Percentiles rank a stretch among this genome's conserved stretches.
Evolutionary conservation across 2,329 filamentous ascomycete species (phyloP).

Genomic region (Diaporthe australafricana): DNA sequence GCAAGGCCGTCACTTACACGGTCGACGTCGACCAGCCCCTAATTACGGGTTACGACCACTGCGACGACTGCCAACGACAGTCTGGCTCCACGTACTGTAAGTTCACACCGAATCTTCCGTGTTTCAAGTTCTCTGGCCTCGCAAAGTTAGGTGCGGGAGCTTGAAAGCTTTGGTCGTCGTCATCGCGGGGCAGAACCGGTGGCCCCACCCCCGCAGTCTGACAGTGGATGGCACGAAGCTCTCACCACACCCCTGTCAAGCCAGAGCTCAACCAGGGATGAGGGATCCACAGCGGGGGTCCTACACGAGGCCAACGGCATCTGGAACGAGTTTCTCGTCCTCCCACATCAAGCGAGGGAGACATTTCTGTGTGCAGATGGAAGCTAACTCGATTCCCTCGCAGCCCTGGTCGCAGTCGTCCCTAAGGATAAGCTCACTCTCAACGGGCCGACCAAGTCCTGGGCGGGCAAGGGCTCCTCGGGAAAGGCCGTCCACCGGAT

Average conservation of each 20-base stretch:
- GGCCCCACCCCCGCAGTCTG: slow-evolving; percentile 34
- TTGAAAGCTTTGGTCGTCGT: slow-evolving; percentile 24
- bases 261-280: not conserved
- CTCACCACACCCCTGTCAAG: slow-evolving; percentile 10
- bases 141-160: not conserved
- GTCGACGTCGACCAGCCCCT: slow-evolving; percentile 63
- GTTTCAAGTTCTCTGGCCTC: not conserved
- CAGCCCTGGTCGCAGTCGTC: slow-evolving; percentile 74
- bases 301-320: not conserved
- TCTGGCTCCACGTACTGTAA: slow-evolving; percentile 75
- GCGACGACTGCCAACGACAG: slow-evolving; percentile 79
- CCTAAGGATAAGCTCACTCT: slow-evolving; percentile 74
- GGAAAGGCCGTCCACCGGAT: slow-evolving; percentile 74
- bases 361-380: not conserved
- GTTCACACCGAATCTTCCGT: slow-evolving; percentile 40
- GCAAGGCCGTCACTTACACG: slow-evolving; percentile 78
- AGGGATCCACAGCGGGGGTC: not conserved
- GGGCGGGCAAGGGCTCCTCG: slow-evolving; percentile 67
- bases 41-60: slow-evolving; percentile 76
- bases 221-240: slow-evolving; percentile 14
- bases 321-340: not conserved
- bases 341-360: not conserved
- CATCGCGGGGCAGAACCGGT: slow-evolving; percentile 19
- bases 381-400: not conserved
- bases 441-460: slow-evolving; percentile 74